Evolutionary conservation across 2,329 filamentous ascomycete species (phyloP), one percentile per base, ranked within the genome.

Genomic region (Colletotrichum musicola): DNA sequence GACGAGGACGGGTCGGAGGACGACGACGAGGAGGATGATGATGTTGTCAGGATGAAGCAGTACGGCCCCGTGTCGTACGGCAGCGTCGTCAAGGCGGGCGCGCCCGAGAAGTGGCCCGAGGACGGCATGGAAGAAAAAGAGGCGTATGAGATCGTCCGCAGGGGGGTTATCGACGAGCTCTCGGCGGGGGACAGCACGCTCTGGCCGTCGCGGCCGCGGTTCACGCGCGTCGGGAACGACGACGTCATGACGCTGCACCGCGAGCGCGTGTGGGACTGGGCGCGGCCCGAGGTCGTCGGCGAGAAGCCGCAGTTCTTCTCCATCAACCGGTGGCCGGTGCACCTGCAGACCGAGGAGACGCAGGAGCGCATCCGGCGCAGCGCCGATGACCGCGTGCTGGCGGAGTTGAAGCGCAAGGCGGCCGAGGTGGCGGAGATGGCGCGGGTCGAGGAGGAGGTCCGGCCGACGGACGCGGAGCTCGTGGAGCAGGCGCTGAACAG

Each of bases 311-410:
- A 73, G 6, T 87, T 80, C 73, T 87, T 85, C 76, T 74, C 77
- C 70, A 74, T 87, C 51, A 77, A 82, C 72, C 80, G 84, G 46
- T 88, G 85, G 85, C 85, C 85, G 42, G 50, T 82, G 20, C 72
- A 80, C 27, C 73, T 82, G 60, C 82, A 85, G 71, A 75, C 68
- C 6, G 58, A 74, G 25, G 71, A 73, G 22, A 74, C 70, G n/a
- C 76, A 77, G 58, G 64, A 73, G 13, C 58, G 71, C 18, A 79
- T 84, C 62, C 42, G 61, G 20, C 35, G 18, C 22, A 61, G 66
- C 40, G 14, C 44, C 35, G 27, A 44, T 35, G 27, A 59, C 6
- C 58, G 47, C 9, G 18, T 42, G 38, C 35, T 30, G 44, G 13
- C 4, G 44, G 44, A 20, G 59, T 35, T 70, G 6, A 22, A 57